These are phyloP conservation scores for Lagenidium sp. DNA, from an alignment of 352 stramenopile species.

Conservation along the genomic window DNA sequence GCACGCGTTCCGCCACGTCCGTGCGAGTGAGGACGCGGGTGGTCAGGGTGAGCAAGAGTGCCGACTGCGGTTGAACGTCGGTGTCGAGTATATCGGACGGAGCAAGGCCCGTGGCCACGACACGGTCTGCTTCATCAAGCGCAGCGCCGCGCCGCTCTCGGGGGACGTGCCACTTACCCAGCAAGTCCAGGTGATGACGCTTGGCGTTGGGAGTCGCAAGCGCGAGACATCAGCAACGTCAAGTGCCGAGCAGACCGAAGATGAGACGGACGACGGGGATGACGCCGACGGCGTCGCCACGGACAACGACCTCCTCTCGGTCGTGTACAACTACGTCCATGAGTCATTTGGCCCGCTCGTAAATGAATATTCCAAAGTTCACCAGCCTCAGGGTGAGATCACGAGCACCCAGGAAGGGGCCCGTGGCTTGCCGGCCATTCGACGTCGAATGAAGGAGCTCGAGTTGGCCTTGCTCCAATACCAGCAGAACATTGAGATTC, in stretches of 20 bases:
- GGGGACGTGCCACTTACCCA: conserved; percentile 66
- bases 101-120: conserved; percentile 62
- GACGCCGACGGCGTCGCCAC: conserved; percentile 42
- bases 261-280: conserved; percentile 40
- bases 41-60: conserved; percentile 10
- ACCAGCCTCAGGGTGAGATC: conserved; percentile 63
- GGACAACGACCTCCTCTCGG: conserved; percentile 58
- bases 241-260: conserved; percentile 43
- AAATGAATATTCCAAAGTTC: conserved; percentile 80
- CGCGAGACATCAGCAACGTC: conserved; percentile 20
- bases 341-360: conserved; percentile 82
- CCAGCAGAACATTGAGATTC: conserved; percentile 93
- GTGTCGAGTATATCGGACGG: conserved; percentile 51
- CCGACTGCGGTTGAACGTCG: conserved; percentile 61
- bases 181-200: conserved; percentile 84
- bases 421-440: conserved; percentile 76
- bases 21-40: conserved; percentile 14
- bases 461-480: conserved; percentile 92
- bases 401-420: conserved; percentile 53
- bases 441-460: conserved; percentile 89
- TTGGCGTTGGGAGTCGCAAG: conserved; percentile 49
- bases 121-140: conserved; percentile 85
- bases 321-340: conserved; percentile 87
- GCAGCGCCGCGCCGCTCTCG: conserved; percentile 48
- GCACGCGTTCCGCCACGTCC: conserved; percentile 55